Conservation (phyloP, 2,329 filamentous ascomycete genomes). For the Fusarium longipes region DNA sequence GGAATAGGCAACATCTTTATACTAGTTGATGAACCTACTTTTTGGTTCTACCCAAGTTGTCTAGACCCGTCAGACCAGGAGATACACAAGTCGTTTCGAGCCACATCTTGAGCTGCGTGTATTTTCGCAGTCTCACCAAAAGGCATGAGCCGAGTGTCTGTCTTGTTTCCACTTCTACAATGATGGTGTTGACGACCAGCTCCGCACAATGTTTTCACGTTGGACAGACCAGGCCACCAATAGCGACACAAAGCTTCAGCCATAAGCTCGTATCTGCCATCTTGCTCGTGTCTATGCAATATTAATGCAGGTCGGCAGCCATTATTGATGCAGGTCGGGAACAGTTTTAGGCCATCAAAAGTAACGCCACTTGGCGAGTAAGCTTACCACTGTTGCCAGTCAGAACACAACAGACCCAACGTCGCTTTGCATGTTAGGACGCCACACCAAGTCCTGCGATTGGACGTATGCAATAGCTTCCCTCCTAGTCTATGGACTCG, state of each 20-base stretch:
- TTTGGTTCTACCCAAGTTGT: no score
- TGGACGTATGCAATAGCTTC: neutral
- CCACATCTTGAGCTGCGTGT: neutral
- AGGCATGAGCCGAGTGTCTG: neutral
- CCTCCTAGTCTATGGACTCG: neutral
- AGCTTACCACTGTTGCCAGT: constrained; percentile 20
- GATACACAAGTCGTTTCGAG: neutral
- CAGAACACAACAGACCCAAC: neutral
- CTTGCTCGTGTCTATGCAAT: constrained; percentile 33
- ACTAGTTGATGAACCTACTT: neutral
- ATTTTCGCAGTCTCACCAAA: neutral
- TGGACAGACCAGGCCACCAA: constrained; percentile 15
- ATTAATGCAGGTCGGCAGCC: constrained; percentile 29
- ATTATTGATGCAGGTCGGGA: constrained; percentile 35
- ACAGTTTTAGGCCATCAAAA: neutral
- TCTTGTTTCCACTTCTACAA: neutral
- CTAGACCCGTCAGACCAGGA: neutral
- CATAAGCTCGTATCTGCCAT: constrained; percentile 39
- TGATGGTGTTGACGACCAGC: neutral
- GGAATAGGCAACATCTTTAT: constrained; percentile 3
- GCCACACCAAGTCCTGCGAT: neutral
- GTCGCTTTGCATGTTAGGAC: neutral
- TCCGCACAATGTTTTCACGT: constrained; percentile 1
- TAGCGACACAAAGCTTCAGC: constrained; percentile 7
- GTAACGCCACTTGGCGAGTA: neutral